Percentiles rank a stretch among this genome's conserved stretches.
These are phyloP conservation scores for Macrophomina tecta DNA, from an alignment of 2,329 filamentous ascomycete species.

Conservation along the genomic window DNA sequence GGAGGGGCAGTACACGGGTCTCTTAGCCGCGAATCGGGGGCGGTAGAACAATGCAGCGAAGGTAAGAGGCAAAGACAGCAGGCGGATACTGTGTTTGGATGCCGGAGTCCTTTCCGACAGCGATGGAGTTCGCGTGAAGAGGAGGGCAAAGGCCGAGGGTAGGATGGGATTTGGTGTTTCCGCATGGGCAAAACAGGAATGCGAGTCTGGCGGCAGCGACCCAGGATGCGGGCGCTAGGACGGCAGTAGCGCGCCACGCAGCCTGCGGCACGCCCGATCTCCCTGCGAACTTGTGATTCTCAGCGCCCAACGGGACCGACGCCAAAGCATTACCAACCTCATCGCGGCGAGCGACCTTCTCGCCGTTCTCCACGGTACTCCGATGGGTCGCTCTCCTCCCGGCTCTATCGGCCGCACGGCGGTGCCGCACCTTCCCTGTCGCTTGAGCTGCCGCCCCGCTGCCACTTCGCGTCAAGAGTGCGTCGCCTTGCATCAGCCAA, in stretches of 20 bases:
- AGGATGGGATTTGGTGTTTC: conserved; percentile 19
- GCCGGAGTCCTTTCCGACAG: neutral
- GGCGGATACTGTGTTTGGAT: neutral
- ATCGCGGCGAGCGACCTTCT: neutral
- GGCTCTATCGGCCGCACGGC: neutral
- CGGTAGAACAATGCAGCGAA: neutral
- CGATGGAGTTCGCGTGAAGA: neutral
- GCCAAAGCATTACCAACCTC: neutral
- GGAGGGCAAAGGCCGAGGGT: neutral
- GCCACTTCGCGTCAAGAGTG: neutral
- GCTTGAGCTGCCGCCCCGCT: neutral
- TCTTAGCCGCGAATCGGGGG: neutral
- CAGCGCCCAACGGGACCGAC: neutral
- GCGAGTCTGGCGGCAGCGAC: conserved; percentile 18
- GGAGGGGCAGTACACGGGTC: conserved; percentile 10
- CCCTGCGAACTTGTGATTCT: conserved; percentile 7
- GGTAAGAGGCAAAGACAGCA: neutral
- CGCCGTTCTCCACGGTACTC: neutral
- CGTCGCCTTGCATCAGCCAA: conserved; percentile 19
- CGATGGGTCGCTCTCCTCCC: neutral
- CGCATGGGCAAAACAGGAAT: conserved; percentile 23
- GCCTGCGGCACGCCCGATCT: neutral
- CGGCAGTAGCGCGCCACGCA: conserved; percentile 7
- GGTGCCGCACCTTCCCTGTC: neutral
- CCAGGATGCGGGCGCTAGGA: conserved; percentile 17